Evolutionary conservation across 768 basidiomycete genomes (phyloP), one percentile per base, ranked within the genome.

Genomic region (Suillus decipiens): DNA sequence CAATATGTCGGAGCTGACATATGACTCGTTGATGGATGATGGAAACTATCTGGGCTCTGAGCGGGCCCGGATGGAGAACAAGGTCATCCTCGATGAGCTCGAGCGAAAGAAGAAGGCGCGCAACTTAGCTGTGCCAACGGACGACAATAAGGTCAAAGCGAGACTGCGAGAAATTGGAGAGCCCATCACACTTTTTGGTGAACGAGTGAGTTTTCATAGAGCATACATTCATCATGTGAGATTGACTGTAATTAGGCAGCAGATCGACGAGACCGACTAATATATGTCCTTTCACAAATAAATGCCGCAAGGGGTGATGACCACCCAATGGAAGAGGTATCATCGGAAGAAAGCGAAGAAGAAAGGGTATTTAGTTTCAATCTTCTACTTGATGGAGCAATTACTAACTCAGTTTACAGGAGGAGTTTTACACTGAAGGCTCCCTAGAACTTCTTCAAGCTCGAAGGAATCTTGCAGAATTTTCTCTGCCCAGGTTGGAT

Each of bases 41-140:
- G 89, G 87, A 10, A 87, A 86, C 72, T 90, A 89, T 69, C 72
- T 86, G 24, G 87, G 89, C 63, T 83, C 89, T 12, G 91, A 93
- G 66, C 79, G 91, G 47, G 92, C 90, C 62, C 82, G 86, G 68
- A 73, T 87, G 59, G 92, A 93, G 75, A 93, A 95, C 79, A 88
- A 90, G 71, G 89, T 90, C 67, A 87, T 99, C 60, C 82, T 99
- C 54, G 92, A 94, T 72, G 95, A 97, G 76, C 87, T 99, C n/a
- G 97, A 99, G 73, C 86, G 96, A 67, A 97, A 96, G 84, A 97
- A 97, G 82, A 90, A 94, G 70, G 91, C 96, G 14, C 84, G 97
- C 66, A 89, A 83, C 64, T 86, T 98, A 78, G 97, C 96, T 8
- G 95, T 99, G 11, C 97, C 97, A 9, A 99, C 97, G 8, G 96